A percentile compares a stretch with the other conserved stretches of the same genome.
phyloP scores from a whole-genome alignment of 495 filamentous ascomycete species.

The Chaetomidium leptoderma region DNA sequence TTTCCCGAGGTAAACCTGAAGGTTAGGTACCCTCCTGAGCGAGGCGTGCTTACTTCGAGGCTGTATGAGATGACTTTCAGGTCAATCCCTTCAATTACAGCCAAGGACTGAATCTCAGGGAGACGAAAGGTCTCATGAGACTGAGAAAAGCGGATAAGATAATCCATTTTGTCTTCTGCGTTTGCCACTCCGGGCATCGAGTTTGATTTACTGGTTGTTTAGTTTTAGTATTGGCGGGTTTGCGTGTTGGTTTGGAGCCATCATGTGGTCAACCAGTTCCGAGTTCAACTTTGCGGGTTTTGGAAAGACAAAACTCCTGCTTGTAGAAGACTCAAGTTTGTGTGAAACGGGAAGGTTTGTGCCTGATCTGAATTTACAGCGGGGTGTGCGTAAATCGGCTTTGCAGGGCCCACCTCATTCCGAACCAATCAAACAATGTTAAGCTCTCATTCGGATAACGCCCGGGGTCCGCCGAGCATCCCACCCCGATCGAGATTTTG shows the following conservation, averaged over 20 bases:
- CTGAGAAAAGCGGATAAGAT: slow-evolving; percentile 86
- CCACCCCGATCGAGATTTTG: neutral
- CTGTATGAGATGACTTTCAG: slow-evolving; percentile 69
- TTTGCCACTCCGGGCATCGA: slow-evolving; percentile 23
- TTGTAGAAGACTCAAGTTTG: neutral
- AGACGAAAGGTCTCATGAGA: slow-evolving; percentile 83
- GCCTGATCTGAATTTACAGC: slow-evolving; percentile 13
- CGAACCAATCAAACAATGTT: neutral
- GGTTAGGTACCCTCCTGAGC: too few species aligned
- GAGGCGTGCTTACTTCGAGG: slow-evolving; percentile 66
- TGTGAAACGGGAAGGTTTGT: slow-evolving; percentile 3
- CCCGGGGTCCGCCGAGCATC: neutral
- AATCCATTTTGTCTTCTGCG: slow-evolving; percentile 57
- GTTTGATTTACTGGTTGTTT: neutral
- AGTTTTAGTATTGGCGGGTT: neutral
- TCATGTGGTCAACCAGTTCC: neutral
- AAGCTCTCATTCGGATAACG: neutral
- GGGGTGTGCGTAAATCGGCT: slow-evolving; percentile 2
- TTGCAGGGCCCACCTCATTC: neutral
- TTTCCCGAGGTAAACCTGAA: too few species aligned
- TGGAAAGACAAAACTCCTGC: neutral
- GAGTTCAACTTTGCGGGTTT: neutral
- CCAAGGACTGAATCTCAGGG: slow-evolving; percentile 81
- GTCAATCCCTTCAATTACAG: slow-evolving; percentile 60
- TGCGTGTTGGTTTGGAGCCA: neutral